Evolutionary conservation across 2,329 filamentous ascomycete species (phyloP).

Genomic region (Myriosclerotinia scirpicola): DNA sequence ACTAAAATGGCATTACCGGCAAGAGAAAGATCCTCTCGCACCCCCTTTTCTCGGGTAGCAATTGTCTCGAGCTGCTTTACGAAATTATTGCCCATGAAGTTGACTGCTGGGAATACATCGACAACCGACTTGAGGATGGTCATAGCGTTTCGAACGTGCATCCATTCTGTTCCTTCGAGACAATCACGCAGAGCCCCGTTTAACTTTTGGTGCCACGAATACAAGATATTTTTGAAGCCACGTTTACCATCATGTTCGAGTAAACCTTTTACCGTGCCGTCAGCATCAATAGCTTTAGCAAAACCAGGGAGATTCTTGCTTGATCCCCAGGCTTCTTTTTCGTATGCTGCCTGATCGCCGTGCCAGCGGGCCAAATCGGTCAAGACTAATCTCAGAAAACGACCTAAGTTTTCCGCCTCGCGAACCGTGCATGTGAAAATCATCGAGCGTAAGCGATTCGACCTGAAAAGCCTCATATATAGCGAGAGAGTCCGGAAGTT

Average conservation of each 20-base stretch:
- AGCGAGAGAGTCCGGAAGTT: constrained; percentile 85
- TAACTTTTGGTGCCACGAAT: constrained; percentile 86
- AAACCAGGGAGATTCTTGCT: constrained; percentile 74
- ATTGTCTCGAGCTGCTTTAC: constrained; percentile 65
- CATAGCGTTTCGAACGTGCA: constrained; percentile 96
- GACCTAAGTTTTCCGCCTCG: constrained; percentile 90
- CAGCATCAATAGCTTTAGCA: constrained; percentile 67
- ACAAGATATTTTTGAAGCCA: constrained; percentile 80
- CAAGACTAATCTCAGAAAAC: constrained; percentile 81
- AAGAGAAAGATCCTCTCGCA: constrained; percentile 72
- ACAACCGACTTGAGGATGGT: constrained; percentile 80
- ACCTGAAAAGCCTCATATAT: constrained; percentile 79
- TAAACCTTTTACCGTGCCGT: constrained; percentile 68
- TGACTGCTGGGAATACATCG: constrained; percentile 81
- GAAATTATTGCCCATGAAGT: constrained; percentile 77
- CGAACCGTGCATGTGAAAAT: constrained; percentile 88
- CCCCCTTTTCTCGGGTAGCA: constrained; percentile 59
- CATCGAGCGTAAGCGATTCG: constrained; percentile 75
- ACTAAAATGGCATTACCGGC: constrained; percentile 71
- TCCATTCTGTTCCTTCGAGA: constrained; percentile 82
- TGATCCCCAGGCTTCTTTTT: constrained; percentile 74
- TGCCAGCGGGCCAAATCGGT: constrained; percentile 85
- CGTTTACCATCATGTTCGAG: constrained; percentile 81
- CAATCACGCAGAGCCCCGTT: constrained; percentile 79
- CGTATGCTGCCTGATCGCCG: constrained; percentile 70